Conservation (phyloP, 345 rosid genomes). For the Ceriops zippeliana region DNA sequence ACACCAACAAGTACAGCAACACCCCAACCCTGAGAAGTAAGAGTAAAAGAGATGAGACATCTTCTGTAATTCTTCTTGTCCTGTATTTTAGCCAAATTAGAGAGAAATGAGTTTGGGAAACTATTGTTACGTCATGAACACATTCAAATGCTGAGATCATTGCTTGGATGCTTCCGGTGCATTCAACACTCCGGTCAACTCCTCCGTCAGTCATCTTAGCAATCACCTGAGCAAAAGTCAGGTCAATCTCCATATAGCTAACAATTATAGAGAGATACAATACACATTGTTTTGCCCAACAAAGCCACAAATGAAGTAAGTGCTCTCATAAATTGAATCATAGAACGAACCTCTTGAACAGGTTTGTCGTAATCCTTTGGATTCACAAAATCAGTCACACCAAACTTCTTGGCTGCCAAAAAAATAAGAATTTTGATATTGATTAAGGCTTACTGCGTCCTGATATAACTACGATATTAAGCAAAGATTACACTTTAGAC, state of each 20-base stretch:
- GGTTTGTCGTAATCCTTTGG: conserved; percentile 66
- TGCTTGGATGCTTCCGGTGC: conserved; percentile 28
- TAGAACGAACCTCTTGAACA: conserved; percentile 52
- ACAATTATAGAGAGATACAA: background rate
- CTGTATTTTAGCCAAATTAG: background rate
- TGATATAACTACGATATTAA: background rate
- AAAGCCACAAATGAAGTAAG: too few relatives aligned
- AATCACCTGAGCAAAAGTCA: conserved; percentile 23
- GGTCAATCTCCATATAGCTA: background rate
- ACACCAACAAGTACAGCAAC: conserved; percentile 52
- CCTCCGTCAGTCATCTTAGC: conserved; percentile 45
- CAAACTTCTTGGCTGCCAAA: conserved; percentile 59
- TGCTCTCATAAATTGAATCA: too few relatives aligned
- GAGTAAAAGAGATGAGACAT: background rate
- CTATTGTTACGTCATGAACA: conserved; percentile 31
- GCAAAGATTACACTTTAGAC: too few relatives aligned
- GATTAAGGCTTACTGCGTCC: background rate
- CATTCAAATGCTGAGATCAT: conserved; percentile 41
- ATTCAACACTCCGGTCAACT: conserved; percentile 39
- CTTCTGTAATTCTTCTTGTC: background rate
- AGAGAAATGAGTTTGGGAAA: background rate
- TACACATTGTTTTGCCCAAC: background rate
- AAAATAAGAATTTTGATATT: conserved; percentile 3
- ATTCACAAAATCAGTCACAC: conserved; percentile 62
- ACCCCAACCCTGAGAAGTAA: conserved; percentile 46